These are phyloP conservation scores for Ophiostoma tasmaniense DNA, from an alignment of 2,329 filamentous ascomycete species.

Conservation along the genomic window DNA sequence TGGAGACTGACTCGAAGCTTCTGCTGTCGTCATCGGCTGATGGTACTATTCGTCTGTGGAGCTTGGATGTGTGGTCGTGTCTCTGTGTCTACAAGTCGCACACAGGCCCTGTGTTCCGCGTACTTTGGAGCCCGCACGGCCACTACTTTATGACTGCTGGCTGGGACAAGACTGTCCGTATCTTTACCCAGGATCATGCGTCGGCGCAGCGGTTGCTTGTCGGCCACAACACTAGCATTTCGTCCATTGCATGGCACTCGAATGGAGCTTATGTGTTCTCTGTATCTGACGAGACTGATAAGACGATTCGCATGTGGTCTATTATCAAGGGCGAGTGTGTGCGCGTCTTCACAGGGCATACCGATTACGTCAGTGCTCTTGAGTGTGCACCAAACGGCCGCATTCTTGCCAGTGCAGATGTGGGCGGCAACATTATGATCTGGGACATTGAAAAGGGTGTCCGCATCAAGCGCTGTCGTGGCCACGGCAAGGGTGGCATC, in stretches of 20 bases:
- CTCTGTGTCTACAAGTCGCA: slow-evolving; percentile 92
- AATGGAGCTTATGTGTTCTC: slow-evolving; percentile 94
- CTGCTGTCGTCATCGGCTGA: slow-evolving; percentile 84
- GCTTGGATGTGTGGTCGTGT: slow-evolving; percentile 82
- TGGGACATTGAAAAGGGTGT: slow-evolving; percentile 89
- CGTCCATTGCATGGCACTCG: slow-evolving; percentile 84
- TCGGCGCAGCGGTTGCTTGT: slow-evolving; percentile 81
- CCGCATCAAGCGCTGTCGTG: slow-evolving; percentile 83
- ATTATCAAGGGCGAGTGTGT: slow-evolving; percentile 81
- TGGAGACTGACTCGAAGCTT: slow-evolving; percentile 57
- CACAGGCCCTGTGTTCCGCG: slow-evolving; percentile 78
- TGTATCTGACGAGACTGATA: slow-evolving; percentile 73
- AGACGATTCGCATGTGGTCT: slow-evolving; percentile 95
- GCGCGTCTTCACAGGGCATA: slow-evolving; percentile 85
- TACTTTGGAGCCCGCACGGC: slow-evolving; percentile 84
- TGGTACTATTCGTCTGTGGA: slow-evolving; percentile 85
- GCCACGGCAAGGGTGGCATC: slow-evolving; percentile 87
- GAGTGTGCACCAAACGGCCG: slow-evolving; percentile 83
- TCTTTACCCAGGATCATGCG: slow-evolving; percentile 91
- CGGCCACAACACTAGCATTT: slow-evolving; percentile 89
- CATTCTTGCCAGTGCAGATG: slow-evolving; percentile 83
- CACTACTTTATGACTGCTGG: slow-evolving; percentile 89
- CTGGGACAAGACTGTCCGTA: slow-evolving; percentile 79
- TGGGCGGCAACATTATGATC: slow-evolving; percentile 80
- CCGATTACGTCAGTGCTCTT: slow-evolving; percentile 74